Evolutionary conservation across 164 flowering plant genomes (phyloP).

Genomic region (Nymphaea colorata): DNA sequence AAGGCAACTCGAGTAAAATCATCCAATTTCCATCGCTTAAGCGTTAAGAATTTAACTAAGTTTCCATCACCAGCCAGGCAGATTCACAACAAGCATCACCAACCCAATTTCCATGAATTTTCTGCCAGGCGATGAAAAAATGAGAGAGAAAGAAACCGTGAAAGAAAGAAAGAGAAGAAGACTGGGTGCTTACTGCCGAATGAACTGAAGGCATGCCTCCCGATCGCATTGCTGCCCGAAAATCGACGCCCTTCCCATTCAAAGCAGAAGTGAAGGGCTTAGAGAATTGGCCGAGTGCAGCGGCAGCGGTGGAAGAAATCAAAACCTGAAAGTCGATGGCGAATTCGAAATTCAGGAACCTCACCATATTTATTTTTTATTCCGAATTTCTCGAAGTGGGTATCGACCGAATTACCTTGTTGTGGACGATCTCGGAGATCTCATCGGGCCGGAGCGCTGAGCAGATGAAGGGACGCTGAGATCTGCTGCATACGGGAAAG

Average conservation of each 20-base stretch:
- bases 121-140: no score
- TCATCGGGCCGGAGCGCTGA: slow-evolving; percentile 14
- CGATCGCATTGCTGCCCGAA: slow-evolving; percentile 32
- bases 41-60: no score
- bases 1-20: no score
- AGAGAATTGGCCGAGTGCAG: slow-evolving; percentile 62
- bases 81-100: no score
- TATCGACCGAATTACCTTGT: slow-evolving; percentile 21
- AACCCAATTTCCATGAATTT: no score
- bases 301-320: slow-evolving; percentile 52
- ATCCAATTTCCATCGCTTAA: no score
- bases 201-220: slow-evolving; percentile 95
- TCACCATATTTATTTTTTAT: neutral
- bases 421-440: slow-evolving; percentile 24
- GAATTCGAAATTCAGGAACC: neutral
- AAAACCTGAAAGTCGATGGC: slow-evolving; percentile 23
- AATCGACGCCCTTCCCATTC: slow-evolving; percentile 42
- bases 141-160: no score
- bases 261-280: slow-evolving; percentile 67
- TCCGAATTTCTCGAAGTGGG: neutral
- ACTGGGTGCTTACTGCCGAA: slow-evolving; percentile 46
- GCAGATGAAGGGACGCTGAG: slow-evolving; percentile 5
- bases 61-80: no score
- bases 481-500: neutral
- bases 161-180: neutral